Evolutionary conservation across 805 yeast species (phyloP).

Genomic region (Sugiyamaella americana): DNA sequence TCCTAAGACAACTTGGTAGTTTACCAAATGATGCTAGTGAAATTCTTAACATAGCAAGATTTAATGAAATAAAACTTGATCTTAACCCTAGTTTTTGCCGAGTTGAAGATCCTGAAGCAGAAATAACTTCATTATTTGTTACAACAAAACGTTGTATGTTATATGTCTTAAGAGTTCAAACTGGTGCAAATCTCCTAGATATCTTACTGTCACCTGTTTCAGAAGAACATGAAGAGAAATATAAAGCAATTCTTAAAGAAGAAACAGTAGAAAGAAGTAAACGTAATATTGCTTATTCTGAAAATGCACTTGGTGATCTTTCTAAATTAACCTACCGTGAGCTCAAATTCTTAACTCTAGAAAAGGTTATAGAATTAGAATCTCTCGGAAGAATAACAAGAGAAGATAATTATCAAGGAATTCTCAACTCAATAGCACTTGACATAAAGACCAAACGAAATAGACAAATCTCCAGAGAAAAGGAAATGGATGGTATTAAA

Average conservation of each 20-base stretch:
- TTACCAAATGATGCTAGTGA: constrained; percentile 41
- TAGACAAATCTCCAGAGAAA: constrained; percentile 41
- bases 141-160: constrained; percentile 79
- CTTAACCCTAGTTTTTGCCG: constrained; percentile 52
- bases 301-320: constrained; percentile 45
- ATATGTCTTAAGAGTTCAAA: constrained; percentile 78
- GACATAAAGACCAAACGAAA: constrained; percentile 62
- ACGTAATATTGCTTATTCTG: constrained; percentile 36
- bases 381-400: constrained; percentile 57
- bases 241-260: constrained; percentile 45
- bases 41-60: constrained; percentile 44
- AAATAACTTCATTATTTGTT: constrained; percentile 52
- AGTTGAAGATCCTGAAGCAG: constrained; percentile 45
- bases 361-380: constrained; percentile 71
- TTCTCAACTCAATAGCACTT: constrained; percentile 75
- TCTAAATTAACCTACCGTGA: constrained; percentile 53
- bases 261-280: constrained; percentile 35
- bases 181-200: constrained; percentile 58
- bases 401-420: constrained; percentile 64
- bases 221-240: constrained; percentile 62
- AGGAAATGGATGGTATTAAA: constrained; percentile 41
- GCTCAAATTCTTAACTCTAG: constrained; percentile 69
- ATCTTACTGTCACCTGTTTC: constrained; percentile 60
- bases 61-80: constrained; percentile 48
- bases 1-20: constrained; percentile 38